phyloP scores from a whole-genome alignment of 2,329 filamentous ascomycete species.

The Colletotrichum tanaceti region DNA sequence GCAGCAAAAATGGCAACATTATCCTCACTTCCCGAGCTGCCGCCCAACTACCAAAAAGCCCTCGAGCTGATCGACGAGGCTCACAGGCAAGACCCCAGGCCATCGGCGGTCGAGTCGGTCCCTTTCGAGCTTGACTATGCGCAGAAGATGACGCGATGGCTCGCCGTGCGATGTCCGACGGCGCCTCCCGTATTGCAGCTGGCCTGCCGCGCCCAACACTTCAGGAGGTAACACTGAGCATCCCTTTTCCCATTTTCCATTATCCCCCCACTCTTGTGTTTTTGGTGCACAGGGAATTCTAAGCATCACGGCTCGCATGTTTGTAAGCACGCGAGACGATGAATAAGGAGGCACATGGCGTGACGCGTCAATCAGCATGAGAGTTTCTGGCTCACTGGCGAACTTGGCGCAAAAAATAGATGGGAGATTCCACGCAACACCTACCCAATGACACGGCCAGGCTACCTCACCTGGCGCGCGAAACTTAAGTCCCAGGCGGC shows the following conservation, averaged over 20 bases:
- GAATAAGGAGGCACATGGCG: not conserved
- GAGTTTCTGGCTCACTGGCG: constrained; percentile 29
- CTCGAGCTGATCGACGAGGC: constrained; percentile 79
- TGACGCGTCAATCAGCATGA: not conserved
- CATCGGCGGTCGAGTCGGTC: constrained; percentile 56
- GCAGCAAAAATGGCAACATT: constrained; percentile 12
- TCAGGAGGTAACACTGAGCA: constrained; percentile 65
- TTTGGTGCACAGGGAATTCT: not conserved
- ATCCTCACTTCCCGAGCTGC: constrained; percentile 48
- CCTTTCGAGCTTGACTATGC: constrained; percentile 89
- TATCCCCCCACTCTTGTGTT: not conserved
- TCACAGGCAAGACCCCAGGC: constrained; percentile 52
- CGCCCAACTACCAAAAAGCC: constrained; percentile 61
- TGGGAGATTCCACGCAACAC: constrained; percentile 83
- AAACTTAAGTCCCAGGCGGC: constrained; percentile 76
- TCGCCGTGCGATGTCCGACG: constrained; percentile 67
- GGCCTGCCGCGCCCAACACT: constrained; percentile 86
- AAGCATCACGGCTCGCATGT: constrained; percentile 6
- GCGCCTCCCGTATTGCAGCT: constrained; percentile 76
- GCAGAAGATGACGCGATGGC: constrained; percentile 80
- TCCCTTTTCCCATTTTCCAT: constrained; percentile 12
- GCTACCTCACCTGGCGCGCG: constrained; percentile 84
- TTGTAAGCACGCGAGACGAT: not conserved
- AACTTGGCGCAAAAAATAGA: constrained; percentile 47
- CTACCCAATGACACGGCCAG: constrained; percentile 79